Base-by-base conservation (phyloP, 352 stramenopile genomes). In the Phytophthora podocarpi region DNA sequence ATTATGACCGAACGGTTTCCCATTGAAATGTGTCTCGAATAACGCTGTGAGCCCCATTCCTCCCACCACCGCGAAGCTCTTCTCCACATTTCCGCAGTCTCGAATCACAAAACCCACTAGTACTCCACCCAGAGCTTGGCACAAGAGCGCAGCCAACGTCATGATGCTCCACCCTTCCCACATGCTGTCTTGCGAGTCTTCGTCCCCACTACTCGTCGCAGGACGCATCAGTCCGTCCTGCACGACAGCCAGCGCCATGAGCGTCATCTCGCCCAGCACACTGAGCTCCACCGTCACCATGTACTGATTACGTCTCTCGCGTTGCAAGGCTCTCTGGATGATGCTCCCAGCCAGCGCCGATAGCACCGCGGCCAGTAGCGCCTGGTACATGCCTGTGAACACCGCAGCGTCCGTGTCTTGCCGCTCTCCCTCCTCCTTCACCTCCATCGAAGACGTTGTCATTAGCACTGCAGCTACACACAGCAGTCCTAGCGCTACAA, bases 81-180 rank as follows among this genome's bases (percentile, higher is more conserved):
- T 93, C 47, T 93, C 80, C 18, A 95, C 83, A 60, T 92, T 93
- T 7, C 86, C 86, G 32, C 82, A 91, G 70, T 93, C 76, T 67
- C 90, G 90, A 62, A 92, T 95, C 28, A 95, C 86, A 50, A 91
- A 90, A 12, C 82, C 86, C 16, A 95, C 86, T 15, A 92, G 36
- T 13, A 95, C 74, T 16, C 86, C 82, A 43, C 86, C 84, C 12
- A 74, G 32, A 2, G 86, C 86, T 62, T 95, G 84, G 28, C 83
- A 88, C 23, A 93, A 54, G 5, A 95, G 59, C 23, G 86, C 74
- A 36, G 85, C 76, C 13, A 92, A 59, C 42, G 80, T 90, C 61
- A 79, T 67, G 4, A 76, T 15, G 11, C 77, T 90, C 82, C 82
- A 94, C n/a, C 81, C 83, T n/a, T 77, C 50, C 85, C 82, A 92